These are phyloP conservation scores for Bacterosira constricta DNA, from an alignment of 108 stramenopile genomes.

Conservation along the genomic window DNA sequence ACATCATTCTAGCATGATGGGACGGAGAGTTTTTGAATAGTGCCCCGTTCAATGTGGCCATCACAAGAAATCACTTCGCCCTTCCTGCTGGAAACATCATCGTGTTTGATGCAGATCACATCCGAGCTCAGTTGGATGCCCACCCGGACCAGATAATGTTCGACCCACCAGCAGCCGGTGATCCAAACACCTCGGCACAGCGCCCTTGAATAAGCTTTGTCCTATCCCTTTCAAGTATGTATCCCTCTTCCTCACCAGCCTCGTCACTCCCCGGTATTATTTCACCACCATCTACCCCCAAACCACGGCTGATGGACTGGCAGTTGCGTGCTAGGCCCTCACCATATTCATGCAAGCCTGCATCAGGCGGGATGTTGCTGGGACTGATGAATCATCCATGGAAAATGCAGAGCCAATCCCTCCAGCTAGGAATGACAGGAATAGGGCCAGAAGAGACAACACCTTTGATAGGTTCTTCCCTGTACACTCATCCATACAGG, in stretches of 20 bases:
- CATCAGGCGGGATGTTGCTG: neutral
- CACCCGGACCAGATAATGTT: no score
- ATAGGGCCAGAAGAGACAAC: neutral
- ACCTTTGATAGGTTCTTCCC: neutral
- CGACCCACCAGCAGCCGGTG: neutral
- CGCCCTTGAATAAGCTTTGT: slow-evolving; percentile 5
- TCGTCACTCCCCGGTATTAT: slow-evolving; percentile 10
- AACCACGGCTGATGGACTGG: slow-evolving; percentile 2
- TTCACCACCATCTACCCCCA: slow-evolving; percentile 4
- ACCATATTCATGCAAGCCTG: neutral
- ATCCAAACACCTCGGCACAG: neutral
- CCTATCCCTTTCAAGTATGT: slow-evolving; percentile 17
- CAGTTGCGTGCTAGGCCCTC: slow-evolving; percentile 1
- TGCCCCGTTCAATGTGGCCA: no score
- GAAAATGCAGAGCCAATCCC: neutral
- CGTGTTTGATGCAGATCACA: no score
- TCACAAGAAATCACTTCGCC: no score
- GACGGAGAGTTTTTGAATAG: no score
- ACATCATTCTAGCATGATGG: no score
- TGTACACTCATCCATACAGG: no score
- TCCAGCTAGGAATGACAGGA: neutral
- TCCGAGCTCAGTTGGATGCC: no score
- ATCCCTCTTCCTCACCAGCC: neutral
- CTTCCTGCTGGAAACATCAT: no score
- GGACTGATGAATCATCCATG: neutral